These are phyloP conservation scores for Microcera coccophila DNA, from an alignment of 2,329 filamentous ascomycete genomes.

Conservation along the genomic window DNA sequence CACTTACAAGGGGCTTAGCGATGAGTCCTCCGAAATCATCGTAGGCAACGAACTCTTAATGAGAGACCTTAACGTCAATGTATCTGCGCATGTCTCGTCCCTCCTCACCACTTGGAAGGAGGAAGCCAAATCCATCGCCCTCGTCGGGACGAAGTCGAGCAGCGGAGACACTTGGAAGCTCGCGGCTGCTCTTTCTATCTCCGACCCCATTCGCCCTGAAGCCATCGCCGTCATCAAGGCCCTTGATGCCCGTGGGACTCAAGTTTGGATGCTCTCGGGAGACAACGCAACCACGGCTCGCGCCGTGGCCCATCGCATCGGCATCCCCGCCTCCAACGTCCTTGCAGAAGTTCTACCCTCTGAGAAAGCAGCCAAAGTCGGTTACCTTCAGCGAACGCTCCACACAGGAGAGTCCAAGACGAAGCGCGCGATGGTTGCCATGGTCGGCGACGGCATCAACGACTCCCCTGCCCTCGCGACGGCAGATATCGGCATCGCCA, in stretches of 20 bases:
- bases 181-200: slow-evolving; percentile 66
- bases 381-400: slow-evolving; percentile 54
- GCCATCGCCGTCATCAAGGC: slow-evolving; percentile 60
- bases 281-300: slow-evolving; percentile 83
- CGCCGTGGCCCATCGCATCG: slow-evolving; percentile 71
- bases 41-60: slow-evolving; percentile 74
- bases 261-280: slow-evolving; percentile 89
- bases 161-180: slow-evolving; percentile 44
- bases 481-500: slow-evolving; percentile 79
- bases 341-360: slow-evolving; percentile 84
- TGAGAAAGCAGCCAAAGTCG: slow-evolving; percentile 72
- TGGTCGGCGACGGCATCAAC: slow-evolving; percentile 88
- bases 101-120: slow-evolving; percentile 55
- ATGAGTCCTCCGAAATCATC: slow-evolving; percentile 46
- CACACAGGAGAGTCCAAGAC: slow-evolving; percentile 33
- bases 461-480: slow-evolving; percentile 77
- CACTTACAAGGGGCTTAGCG: slow-evolving; percentile 19
- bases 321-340: slow-evolving; percentile 69
- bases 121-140: slow-evolving; percentile 60
- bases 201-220: slow-evolving; percentile 76
- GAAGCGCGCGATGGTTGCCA: slow-evolving; percentile 60
- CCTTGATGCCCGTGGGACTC: slow-evolving; percentile 61
- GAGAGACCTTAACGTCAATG: slow-evolving; percentile 41
- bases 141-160: slow-evolving; percentile 46
- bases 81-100: slow-evolving; percentile 34